phyloP scores from a whole-genome alignment of 805 yeast genomes.

The Teunomyces gatunensis region DNA sequence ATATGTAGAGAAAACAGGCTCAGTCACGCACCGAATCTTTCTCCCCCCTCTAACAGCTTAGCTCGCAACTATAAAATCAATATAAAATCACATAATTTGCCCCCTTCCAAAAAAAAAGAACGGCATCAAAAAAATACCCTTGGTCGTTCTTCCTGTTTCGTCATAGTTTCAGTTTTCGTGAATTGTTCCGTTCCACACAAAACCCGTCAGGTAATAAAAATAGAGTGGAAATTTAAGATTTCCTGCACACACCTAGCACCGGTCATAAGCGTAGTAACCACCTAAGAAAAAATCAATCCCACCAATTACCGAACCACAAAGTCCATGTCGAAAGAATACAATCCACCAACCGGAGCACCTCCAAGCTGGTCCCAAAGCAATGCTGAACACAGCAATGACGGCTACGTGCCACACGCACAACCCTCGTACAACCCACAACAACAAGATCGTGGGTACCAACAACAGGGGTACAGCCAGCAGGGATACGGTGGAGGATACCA shows the following conservation, averaged over 20 bases:
- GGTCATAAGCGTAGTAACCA: not conserved
- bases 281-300: not conserved
- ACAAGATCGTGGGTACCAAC: conserved; percentile 20
- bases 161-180: too few species aligned
- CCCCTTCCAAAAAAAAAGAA: not conserved
- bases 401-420: conserved; percentile 11
- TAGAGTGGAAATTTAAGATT: not conserved
- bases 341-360: conserved; percentile 29
- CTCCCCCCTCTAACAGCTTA: not conserved
- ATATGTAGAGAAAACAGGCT: not conserved
- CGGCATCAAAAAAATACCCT: not conserved
- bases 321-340: conserved; percentile 9
- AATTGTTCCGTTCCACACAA: too few species aligned
- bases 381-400: conserved; percentile 7
- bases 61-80: not conserved
- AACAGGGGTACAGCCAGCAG: conserved; percentile 11
- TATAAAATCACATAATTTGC: not conserved
- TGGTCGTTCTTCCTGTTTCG: not conserved
- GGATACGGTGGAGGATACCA: conserved; percentile 7
- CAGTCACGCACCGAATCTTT: not conserved
- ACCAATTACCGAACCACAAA: not conserved
- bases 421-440: conserved; percentile 12
- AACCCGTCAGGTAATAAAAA: too few species aligned
- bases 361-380: conserved; percentile 20
- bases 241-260: not conserved